A percentile compares a stretch with the other conserved stretches of the same genome.
Conservation (phyloP, 2,329 filamentous ascomycete species). For the Fusarium neocosmosporiellum region DNA sequence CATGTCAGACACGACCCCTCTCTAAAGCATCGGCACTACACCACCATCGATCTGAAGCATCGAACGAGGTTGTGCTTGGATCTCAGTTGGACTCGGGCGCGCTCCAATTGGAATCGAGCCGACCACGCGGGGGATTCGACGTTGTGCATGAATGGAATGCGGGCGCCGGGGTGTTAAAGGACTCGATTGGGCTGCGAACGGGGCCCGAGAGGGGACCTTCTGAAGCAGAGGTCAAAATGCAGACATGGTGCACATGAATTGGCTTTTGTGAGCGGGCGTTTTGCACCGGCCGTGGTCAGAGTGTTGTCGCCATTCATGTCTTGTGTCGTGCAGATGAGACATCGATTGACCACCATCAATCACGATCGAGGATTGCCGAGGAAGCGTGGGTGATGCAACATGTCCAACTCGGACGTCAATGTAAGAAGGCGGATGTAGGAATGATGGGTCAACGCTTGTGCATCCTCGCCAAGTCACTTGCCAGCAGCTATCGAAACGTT, state of each 20-base stretch:
- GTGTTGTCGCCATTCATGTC: conserved; percentile 12
- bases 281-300: conserved; percentile 1
- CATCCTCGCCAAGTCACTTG: neutral
- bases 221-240: neutral
- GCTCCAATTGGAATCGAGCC: conserved; percentile 38
- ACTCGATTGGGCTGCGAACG: conserved; percentile 21
- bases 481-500: neutral
- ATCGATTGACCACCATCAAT: conserved; percentile 13
- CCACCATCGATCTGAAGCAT: conserved; percentile 6
- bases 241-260: neutral
- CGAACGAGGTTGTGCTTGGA: conserved; percentile 13
- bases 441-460: conserved; percentile 1
- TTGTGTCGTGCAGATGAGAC: conserved; percentile 12
- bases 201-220: conserved; percentile 13
- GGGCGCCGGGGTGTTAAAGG: conserved; percentile 10
- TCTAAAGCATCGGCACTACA: conserved; percentile 2
- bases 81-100: conserved; percentile 19
- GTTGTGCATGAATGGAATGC: conserved; percentile 33
- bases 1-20: neutral
- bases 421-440: neutral
- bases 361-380: neutral
- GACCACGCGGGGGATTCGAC: conserved; percentile 30
- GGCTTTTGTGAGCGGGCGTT: conserved; percentile 10
- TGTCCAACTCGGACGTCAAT: neutral
- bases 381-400: conserved; percentile 10